phyloP scores from a whole-genome alignment of 306 rosid species.

The Quercus suber region DNA sequence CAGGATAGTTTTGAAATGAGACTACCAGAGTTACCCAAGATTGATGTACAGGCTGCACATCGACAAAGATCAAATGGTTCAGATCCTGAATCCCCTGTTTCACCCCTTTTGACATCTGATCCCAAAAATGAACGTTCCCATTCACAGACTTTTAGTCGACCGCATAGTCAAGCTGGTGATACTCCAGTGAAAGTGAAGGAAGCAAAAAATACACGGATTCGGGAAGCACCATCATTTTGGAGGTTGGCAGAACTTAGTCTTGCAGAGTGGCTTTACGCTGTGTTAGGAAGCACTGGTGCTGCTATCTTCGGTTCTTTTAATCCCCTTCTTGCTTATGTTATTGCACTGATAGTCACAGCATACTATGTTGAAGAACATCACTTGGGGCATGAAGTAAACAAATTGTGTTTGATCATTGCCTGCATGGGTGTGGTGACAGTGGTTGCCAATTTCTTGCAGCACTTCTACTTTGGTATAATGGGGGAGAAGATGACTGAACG shows the following conservation, averaged over 20 bases:
- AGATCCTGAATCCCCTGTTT: conserved; percentile 95
- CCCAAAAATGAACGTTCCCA: conserved; percentile 98
- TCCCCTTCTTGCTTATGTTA: conserved; percentile 97
- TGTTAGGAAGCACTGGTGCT: conserved; percentile 95
- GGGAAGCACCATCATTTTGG: conserved; percentile 83
- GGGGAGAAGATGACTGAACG: conserved; percentile 99
- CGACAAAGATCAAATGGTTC: conserved; percentile 79
- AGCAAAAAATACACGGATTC: conserved; percentile 44
- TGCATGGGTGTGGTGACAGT: conserved; percentile 97
- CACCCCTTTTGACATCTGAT: conserved; percentile 95
- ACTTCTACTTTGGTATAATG: conserved; percentile 99
- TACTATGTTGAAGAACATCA: conserved; percentile 51
- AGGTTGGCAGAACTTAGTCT: conserved; percentile 95
- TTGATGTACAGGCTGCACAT: conserved; percentile 80
- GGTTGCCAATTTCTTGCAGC: conserved; percentile 97
- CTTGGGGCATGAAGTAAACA: conserved; percentile 59
- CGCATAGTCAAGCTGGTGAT: conserved; percentile 80
- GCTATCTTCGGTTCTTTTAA: conserved; percentile 98
- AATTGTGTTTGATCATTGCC: conserved; percentile 96
- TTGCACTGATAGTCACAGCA: conserved; percentile 80
- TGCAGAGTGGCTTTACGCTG: conserved; percentile 99
- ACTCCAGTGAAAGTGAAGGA: conserved; percentile 45
- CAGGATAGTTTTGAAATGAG: conserved; percentile 99
- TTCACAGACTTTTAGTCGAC: conserved; percentile 97
- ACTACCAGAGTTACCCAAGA: conserved; percentile 87